These are phyloP conservation scores for Monosporozyma servazzii DNA, from an alignment of 805 yeast species.

Conservation along the genomic window DNA sequence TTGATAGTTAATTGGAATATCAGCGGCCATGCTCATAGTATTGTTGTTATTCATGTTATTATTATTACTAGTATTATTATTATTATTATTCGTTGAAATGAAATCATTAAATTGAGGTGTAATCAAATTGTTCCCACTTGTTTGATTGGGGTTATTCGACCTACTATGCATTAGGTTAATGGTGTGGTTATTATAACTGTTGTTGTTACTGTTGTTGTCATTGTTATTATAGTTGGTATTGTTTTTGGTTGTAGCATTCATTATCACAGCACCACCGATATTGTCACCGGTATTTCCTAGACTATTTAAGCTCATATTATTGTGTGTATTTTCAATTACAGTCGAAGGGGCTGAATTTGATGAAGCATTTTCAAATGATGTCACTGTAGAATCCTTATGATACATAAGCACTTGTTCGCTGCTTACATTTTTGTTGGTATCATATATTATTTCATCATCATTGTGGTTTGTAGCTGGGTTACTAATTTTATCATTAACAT, in stretches of 20 bases:
- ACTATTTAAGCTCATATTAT: background rate
- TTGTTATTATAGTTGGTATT: background rate
- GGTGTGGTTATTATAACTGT: background rate
- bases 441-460: background rate
- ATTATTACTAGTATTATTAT: background rate
- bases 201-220: background rate
- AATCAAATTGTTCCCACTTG: background rate
- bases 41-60: background rate
- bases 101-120: background rate
- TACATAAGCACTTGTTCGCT: background rate
- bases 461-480: background rate
- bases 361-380: conserved; percentile 4
- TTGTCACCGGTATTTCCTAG: background rate
- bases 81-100: background rate
- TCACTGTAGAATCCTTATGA: conserved; percentile 5
- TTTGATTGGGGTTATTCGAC: background rate
- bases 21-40: background rate
- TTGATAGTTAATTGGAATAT: background rate
- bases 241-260: background rate
- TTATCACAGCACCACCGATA: background rate
- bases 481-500: background rate
- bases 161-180: background rate
- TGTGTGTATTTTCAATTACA: background rate
- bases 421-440: background rate
- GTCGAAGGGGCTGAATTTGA: conserved; percentile 6